Evolutionary conservation across 2,329 filamentous ascomycete species (phyloP).

Genomic region (Curvularia eragrostidis): DNA sequence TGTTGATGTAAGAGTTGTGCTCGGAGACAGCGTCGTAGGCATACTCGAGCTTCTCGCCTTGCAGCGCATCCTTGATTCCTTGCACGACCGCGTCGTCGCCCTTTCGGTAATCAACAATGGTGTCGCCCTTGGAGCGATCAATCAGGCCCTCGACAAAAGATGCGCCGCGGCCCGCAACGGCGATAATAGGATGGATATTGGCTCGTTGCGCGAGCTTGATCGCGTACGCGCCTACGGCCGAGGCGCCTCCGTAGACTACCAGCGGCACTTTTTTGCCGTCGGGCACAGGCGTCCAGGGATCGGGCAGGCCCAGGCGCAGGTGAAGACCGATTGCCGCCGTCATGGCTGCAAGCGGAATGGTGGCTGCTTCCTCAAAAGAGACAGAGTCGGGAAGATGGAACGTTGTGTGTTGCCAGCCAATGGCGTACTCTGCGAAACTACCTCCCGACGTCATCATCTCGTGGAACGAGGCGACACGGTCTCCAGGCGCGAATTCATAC

Average conservation of each 20-base stretch:
- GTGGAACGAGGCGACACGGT: conserved; percentile 64
- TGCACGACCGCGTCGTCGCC: conserved; percentile 55
- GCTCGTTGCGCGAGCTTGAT: conserved; percentile 51
- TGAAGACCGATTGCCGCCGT: conserved; percentile 57
- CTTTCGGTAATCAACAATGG: conserved; percentile 61
- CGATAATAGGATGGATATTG: conserved; percentile 54
- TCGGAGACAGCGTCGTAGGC: conserved; percentile 67
- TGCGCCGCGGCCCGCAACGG: conserved; percentile 50
- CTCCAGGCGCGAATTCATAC: conserved; percentile 63
- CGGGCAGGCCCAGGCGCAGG: conserved; percentile 50
- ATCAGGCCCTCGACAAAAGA: conserved; percentile 48
- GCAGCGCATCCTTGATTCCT: conserved; percentile 55
- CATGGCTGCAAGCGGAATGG: conserved; percentile 55
- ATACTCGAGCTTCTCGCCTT: conserved; percentile 55
- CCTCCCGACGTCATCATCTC: conserved; percentile 61
- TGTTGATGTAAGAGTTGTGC: conserved; percentile 53
- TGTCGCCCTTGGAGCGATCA: conserved; percentile 50
- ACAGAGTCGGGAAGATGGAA: conserved; percentile 61
- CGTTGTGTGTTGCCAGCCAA: conserved; percentile 63
- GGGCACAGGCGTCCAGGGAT: conserved; percentile 48
- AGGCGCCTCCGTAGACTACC: conserved; percentile 53
- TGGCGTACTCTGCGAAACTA: conserved; percentile 67
- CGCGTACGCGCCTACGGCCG: conserved; percentile 52
- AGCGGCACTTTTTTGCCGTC: conserved; percentile 31
- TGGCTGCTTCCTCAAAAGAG: conserved; percentile 60